Conservation (phyloP, 768 basidiomycete species). For the Pisolithus marmoratus region DNA sequence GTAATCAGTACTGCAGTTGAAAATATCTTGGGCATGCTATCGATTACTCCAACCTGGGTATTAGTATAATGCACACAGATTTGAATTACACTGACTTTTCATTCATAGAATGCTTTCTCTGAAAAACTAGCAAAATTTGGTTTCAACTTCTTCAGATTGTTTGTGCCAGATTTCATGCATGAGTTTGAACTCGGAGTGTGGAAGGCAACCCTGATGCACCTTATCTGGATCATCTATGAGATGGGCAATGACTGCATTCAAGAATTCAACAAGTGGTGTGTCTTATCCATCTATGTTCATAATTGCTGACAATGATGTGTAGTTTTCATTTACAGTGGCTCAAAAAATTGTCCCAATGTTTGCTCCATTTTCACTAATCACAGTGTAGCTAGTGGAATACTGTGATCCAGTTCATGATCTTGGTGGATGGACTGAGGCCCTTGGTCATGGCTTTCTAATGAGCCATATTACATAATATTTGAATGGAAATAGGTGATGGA, state of each 20-base stretch:
- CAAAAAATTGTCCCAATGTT: no score
- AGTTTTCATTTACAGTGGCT: constrained; percentile 10
- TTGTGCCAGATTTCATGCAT: constrained; percentile 29
- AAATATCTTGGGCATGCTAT: not conserved
- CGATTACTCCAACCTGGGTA: not conserved
- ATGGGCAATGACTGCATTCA: constrained; percentile 8
- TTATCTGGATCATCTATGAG: not conserved
- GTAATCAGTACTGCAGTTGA: not conserved
- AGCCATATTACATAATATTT: no score
- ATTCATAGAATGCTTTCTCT: constrained; percentile 29
- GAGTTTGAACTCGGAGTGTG: constrained; percentile 13
- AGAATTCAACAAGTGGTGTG: constrained; percentile 22
- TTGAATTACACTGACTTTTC: not conserved
- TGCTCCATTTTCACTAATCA: no score
- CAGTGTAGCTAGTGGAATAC: no score
- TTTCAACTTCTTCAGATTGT: constrained; percentile 21
- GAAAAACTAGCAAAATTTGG: constrained; percentile 11
- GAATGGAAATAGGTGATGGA: no score
- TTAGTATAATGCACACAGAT: no score
- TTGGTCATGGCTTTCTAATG: no score
- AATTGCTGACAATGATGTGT: not conserved
- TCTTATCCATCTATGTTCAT: not conserved
- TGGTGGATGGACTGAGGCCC: no score
- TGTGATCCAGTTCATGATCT: no score
- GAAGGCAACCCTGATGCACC: not conserved